Base-by-base conservation (phyloP, 2,329 filamentous ascomycete genomes). In the Huntiella decipiens region DNA sequence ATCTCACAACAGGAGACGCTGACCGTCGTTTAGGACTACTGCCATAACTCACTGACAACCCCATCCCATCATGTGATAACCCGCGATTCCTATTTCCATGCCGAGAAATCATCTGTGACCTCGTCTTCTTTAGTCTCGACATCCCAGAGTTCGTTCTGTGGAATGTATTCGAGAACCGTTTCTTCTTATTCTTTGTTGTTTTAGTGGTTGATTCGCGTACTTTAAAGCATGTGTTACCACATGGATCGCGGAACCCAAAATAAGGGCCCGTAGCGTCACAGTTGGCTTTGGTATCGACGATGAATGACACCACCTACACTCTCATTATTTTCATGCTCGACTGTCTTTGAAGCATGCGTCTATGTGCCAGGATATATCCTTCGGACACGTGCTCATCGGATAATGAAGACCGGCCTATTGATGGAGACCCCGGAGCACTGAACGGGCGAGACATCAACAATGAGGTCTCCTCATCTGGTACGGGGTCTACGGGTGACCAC, bases 141-240 rank as follows among this genome's bases (percentile, higher is more conserved):
- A 43, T 43, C 16, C 31, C 31, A 5, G 31, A 43, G 31, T 43
- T 43, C 1, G 40, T 43, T 34, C 40, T 13, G 13, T 15, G 28
- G 22, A 43, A 34, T 7, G 34, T 36, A 15, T 36, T n/a, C 5
- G 40, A 34, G 17, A 13, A 34, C 4, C 31, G 31, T n/a, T n/a
- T 31, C n/a, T 8, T 11, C 12, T 43, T 43, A 17, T 13, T 13
- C 3, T 12, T n/a, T 4, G 37, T 2, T 7, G 15, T 17, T 7
- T 40, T 19, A 10, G 34, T 6, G 3, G 7, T 38, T 5, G 11
- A 16, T 31, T 12, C 15, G 16, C 44, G 37, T 50, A 77, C 72
- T 52, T 75, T 77, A 58, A 74, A 76, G 57, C 75, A 79, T 55
- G 75, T 73, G 55, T 77, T 73, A 1, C 74, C 74, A 51, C 75